Percentiles rank a stretch among this genome's conserved stretches.
Evolutionary conservation across 176 grass and related monocot genomes (phyloP).

Genomic region (Eleusine coracana): DNA sequence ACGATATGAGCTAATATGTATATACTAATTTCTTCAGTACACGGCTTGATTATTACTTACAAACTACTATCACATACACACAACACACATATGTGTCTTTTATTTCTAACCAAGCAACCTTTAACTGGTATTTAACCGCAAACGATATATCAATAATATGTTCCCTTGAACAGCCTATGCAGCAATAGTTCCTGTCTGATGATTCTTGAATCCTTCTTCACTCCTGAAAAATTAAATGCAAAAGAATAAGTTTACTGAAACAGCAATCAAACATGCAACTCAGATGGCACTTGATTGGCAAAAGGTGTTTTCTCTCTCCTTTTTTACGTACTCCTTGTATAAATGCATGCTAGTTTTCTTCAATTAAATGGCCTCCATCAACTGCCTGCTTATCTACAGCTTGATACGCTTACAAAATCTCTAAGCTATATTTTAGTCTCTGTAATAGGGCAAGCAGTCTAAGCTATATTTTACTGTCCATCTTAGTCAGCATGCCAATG

Average conservation of each 20-base stretch:
- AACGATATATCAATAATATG: conserved; percentile 3
- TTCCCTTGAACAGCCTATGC: conserved; percentile 40
- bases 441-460: no score
- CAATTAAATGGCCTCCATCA: not conserved
- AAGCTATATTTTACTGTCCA: no score
- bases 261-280: not conserved
- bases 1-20: not conserved
- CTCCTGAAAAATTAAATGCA: conserved; percentile 20
- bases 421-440: no score
- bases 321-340: not conserved
- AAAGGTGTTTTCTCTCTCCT: no score
- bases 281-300: not conserved
- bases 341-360: not conserved
- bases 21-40: conserved; percentile 17
- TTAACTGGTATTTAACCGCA: conserved; percentile 17
- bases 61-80: conserved; percentile 14
- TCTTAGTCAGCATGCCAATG: no score
- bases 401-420: no score
- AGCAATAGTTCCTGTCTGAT: conserved; percentile 12
- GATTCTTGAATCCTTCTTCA: conserved; percentile 33
- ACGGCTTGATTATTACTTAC: conserved; percentile 5
- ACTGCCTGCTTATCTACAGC: not conserved
- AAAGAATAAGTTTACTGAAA: conserved; percentile 16
- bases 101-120: conserved; percentile 40
- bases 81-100: not conserved